These are phyloP conservation scores for Fraxinus platypoda DNA, from an alignment of 305 asterid genomes.

Conservation along the genomic window DNA sequence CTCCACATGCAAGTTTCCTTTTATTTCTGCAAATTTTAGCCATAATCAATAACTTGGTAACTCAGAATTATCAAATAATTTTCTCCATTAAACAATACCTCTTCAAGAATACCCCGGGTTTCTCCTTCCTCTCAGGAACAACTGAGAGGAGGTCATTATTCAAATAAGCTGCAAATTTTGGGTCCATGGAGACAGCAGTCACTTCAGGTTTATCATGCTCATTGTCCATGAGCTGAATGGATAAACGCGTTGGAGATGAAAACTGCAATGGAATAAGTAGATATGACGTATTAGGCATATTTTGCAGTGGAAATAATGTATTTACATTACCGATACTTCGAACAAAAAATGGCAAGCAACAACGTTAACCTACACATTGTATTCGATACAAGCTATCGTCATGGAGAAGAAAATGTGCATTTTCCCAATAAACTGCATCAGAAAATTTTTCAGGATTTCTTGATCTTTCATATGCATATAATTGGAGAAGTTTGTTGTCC, in stretches of 20 bases:
- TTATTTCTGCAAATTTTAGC: constrained; percentile 58
- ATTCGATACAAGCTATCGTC: constrained; percentile 85
- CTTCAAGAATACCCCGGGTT: constrained; percentile 59
- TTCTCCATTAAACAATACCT: constrained; percentile 48
- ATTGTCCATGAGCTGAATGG: constrained; percentile 78
- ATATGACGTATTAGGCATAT: constrained; percentile 11
- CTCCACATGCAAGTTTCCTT: constrained; percentile 38
- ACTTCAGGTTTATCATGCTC: constrained; percentile 76
- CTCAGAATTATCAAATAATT: constrained; percentile 12
- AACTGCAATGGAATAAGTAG: constrained; percentile 46
- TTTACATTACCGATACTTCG: background rate
- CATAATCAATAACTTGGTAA: constrained; percentile 18
- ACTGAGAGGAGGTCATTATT: constrained; percentile 56
- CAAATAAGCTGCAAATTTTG: constrained; percentile 68
- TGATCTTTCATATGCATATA: constrained; percentile 72
- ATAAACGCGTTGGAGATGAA: constrained; percentile 46
- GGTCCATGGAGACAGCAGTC: constrained; percentile 64
- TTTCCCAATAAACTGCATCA: constrained; percentile 70
- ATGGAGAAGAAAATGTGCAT: constrained; percentile 64
- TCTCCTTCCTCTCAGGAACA: constrained; percentile 37
- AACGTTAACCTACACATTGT: constrained; percentile 67
- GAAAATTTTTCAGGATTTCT: constrained; percentile 55
- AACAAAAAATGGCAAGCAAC: constrained; percentile 7
- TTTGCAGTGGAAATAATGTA: constrained; percentile 9
- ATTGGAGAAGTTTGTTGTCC: constrained; percentile 75